Evolutionary conservation across 352 stramenopile genomes (phyloP).

Genomic region (Phytophthora fragariae): DNA sequence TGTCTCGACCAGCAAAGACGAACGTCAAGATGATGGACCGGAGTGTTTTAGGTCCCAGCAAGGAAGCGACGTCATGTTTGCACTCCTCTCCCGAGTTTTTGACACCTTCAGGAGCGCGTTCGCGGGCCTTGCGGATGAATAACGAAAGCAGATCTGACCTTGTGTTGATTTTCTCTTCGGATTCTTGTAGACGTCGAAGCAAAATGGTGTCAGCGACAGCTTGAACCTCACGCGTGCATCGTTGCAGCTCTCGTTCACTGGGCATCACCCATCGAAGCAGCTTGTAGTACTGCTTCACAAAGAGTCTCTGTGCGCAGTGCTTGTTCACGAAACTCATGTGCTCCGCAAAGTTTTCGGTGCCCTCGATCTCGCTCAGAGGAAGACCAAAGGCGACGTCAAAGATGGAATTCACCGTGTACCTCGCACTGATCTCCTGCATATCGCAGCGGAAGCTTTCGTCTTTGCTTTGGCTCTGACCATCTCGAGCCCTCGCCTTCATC

Average conservation of each 20-base stretch:
- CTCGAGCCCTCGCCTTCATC: neutral
- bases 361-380: slow-evolving; percentile 39
- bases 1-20: slow-evolving; percentile 87
- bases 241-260: slow-evolving; percentile 55
- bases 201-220: slow-evolving; percentile 60
- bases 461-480: neutral
- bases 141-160: slow-evolving; percentile 61
- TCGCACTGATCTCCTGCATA: slow-evolving; percentile 59
- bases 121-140: slow-evolving; percentile 63
- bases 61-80: slow-evolving; percentile 14
- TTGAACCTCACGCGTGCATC: slow-evolving; percentile 34
- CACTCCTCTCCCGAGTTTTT: neutral
- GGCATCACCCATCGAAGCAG: slow-evolving; percentile 65
- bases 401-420: slow-evolving; percentile 64
- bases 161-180: slow-evolving; percentile 34
- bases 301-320: slow-evolving; percentile 60
- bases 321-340: slow-evolving; percentile 67
- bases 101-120: slow-evolving; percentile 23
- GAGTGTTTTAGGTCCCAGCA: slow-evolving; percentile 43
- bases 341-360: slow-evolving; percentile 44
- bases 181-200: slow-evolving; percentile 44
- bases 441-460: slow-evolving; percentile 44
- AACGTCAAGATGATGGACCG: slow-evolving; percentile 81
- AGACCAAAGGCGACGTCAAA: slow-evolving; percentile 69
- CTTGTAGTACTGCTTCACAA: slow-evolving; percentile 77